These are phyloP conservation scores for Nicotiana sylvestris DNA, from an alignment of 257 asterid genomes.

Conservation along the genomic window DNA sequence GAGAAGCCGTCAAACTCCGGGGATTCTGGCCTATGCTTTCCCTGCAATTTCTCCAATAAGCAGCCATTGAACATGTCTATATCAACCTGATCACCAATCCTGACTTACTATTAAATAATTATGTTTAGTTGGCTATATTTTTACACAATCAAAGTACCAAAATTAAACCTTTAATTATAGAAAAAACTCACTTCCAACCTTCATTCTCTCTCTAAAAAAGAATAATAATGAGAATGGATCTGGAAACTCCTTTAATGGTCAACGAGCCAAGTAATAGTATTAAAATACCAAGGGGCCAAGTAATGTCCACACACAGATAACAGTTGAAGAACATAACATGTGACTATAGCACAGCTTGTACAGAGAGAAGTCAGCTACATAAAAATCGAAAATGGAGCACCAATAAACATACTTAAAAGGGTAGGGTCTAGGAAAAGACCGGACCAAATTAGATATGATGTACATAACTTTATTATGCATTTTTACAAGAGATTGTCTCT, in stretches of 20 bases:
- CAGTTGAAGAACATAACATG: conserved; percentile 40
- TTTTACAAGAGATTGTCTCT: too few species aligned
- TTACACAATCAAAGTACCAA: background rate
- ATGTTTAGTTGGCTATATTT: background rate
- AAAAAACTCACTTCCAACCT: too few species aligned
- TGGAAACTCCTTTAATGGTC: conserved; percentile 28
- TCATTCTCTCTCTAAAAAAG: background rate
- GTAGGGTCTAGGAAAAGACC: too few species aligned
- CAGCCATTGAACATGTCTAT: conserved; percentile 17
- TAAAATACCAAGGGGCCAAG: conserved; percentile 6
- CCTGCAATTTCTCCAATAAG: conserved; percentile 7
- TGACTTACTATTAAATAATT: background rate
- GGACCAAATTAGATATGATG: too few species aligned
- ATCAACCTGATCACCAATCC: background rate
- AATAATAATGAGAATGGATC: background rate
- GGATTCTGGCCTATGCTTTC: background rate
- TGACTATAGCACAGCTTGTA: conserved; percentile 32
- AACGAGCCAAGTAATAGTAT: conserved; percentile 19
- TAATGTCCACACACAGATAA: conserved; percentile 13
- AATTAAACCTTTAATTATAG: too few species aligned
- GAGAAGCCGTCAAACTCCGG: background rate
- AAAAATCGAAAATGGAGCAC: background rate
- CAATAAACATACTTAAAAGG: background rate
- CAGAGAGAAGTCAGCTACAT: conserved; percentile 38
- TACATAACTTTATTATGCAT: too few species aligned